phyloP scores from a whole-genome alignment of 441 rosid genomes.

The Bocquillonia castaneifolia region DNA sequence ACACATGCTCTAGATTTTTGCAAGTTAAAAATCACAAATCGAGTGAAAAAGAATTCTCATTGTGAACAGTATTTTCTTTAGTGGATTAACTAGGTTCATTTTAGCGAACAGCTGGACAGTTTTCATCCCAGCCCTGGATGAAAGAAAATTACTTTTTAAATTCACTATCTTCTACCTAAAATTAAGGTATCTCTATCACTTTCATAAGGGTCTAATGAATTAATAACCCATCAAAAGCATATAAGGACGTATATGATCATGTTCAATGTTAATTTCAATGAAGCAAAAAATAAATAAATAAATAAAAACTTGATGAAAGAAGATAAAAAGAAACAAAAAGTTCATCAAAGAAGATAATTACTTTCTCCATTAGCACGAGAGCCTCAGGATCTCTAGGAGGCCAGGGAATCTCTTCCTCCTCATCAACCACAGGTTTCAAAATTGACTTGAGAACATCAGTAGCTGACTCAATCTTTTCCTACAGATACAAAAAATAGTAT shows the following conservation, averaged over 20 bases:
- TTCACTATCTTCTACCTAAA: background rate
- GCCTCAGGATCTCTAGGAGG: conserved; percentile 78
- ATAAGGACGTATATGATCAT: background rate
- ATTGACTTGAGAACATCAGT: conserved; percentile 79
- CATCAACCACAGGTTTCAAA: conserved; percentile 62
- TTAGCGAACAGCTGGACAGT: background rate
- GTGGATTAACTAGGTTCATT: background rate
- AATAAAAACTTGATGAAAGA: no score
- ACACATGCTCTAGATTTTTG: background rate
- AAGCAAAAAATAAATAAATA: no score
- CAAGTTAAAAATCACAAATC: background rate
- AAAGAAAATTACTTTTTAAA: background rate
- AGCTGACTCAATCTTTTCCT: conserved; percentile 84
- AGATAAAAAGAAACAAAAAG: background rate
- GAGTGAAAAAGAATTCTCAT: background rate
- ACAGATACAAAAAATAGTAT: conserved; percentile 17
- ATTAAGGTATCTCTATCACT: background rate
- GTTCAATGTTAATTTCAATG: background rate
- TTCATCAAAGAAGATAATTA: conserved; percentile 19
- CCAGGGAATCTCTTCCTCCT: conserved; percentile 67
- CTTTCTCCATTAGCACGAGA: conserved; percentile 69
- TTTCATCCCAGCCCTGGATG: background rate
- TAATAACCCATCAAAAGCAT: background rate
- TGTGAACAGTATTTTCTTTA: background rate
- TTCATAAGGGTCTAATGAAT: background rate